A percentile compares a stretch with the other conserved stretches of the same genome.
phyloP scores from a whole-genome alignment of 2,329 filamentous ascomycete genomes.

The Colletotrichum ledebouriae region DNA sequence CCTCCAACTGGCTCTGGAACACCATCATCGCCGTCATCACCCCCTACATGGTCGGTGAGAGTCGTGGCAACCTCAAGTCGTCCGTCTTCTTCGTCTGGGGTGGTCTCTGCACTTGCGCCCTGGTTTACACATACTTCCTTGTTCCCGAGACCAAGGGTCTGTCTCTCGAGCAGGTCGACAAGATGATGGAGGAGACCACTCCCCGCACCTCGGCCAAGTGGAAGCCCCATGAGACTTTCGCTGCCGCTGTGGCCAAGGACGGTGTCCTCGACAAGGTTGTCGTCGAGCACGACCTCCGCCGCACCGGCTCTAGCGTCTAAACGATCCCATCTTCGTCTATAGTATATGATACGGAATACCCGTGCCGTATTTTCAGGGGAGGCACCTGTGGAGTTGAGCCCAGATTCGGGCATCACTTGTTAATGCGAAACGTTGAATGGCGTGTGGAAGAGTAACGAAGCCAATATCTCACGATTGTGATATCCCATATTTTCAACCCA shows the following conservation, averaged over 20 bases:
- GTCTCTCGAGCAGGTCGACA: constrained; percentile 83
- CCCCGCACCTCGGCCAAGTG: constrained; percentile 83
- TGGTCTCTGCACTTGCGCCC: constrained; percentile 70
- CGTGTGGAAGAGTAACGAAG: constrained; percentile 28
- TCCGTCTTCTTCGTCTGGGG: constrained; percentile 85
- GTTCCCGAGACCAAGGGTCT: constrained; percentile 82
- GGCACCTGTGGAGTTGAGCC: constrained; percentile 24
- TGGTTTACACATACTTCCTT: constrained; percentile 79
- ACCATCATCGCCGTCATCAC: constrained; percentile 78
- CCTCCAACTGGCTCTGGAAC: constrained; percentile 95
- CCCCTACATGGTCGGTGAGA: constrained; percentile 75
- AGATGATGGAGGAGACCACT: constrained; percentile 89
- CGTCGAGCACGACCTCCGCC: constrained; percentile 49
- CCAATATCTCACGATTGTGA: constrained; percentile 24
- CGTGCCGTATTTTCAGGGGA: constrained; percentile 15
- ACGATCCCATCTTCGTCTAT: constrained; percentile 27
- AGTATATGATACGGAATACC: constrained; percentile 16
- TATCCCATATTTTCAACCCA: constrained; percentile 8
- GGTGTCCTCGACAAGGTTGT: constrained; percentile 50
- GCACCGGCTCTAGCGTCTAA: constrained; percentile 50
- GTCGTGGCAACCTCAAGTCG: constrained; percentile 74
- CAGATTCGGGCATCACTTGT: constrained; percentile 18
- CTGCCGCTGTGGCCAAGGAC: constrained; percentile 59
- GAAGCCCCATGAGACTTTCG: constrained; percentile 79
- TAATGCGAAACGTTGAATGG: constrained; percentile 39